Evolutionary conservation across 2,329 filamentous ascomycete genomes (phyloP).

Genomic region (Monilinia aucupariae): DNA sequence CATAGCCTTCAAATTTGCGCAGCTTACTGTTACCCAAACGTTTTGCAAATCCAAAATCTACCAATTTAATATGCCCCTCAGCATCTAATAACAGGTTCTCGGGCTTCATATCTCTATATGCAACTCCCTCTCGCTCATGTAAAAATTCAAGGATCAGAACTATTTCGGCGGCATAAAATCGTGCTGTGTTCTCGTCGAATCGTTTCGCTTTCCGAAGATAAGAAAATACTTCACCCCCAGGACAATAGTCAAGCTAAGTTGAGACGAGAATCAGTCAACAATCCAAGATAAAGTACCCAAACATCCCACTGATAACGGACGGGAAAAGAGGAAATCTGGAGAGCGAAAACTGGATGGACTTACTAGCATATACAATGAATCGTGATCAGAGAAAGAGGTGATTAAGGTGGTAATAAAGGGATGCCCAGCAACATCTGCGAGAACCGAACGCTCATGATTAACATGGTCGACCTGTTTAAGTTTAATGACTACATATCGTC

Average conservation of each 20-base stretch:
- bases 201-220: slow-evolving; percentile 72
- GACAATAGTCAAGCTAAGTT: slow-evolving; percentile 65
- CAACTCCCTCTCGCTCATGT: slow-evolving; percentile 72
- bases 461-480: slow-evolving; percentile 86
- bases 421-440: slow-evolving; percentile 71
- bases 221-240: slow-evolving; percentile 78
- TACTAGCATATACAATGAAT: slow-evolving; percentile 73
- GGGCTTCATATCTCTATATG: slow-evolving; percentile 76
- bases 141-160: slow-evolving; percentile 75
- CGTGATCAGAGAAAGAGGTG: slow-evolving; percentile 72
- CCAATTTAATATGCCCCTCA: slow-evolving; percentile 73
- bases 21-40: slow-evolving; percentile 56
- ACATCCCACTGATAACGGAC: neutral
- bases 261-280: neutral
- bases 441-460: slow-evolving; percentile 73
- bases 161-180: slow-evolving; percentile 81
- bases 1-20: neutral
- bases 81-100: slow-evolving; percentile 76
- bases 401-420: slow-evolving; percentile 78
- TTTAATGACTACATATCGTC: slow-evolving; percentile 55
- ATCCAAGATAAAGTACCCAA: neutral
- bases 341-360: slow-evolving; percentile 22
- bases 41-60: slow-evolving; percentile 84
- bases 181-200: slow-evolving; percentile 72
- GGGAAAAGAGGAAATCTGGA: slow-evolving; percentile 16